phyloP scores from a whole-genome alignment of 179 eudicot species.

The Pouteria campechiana region DNA sequence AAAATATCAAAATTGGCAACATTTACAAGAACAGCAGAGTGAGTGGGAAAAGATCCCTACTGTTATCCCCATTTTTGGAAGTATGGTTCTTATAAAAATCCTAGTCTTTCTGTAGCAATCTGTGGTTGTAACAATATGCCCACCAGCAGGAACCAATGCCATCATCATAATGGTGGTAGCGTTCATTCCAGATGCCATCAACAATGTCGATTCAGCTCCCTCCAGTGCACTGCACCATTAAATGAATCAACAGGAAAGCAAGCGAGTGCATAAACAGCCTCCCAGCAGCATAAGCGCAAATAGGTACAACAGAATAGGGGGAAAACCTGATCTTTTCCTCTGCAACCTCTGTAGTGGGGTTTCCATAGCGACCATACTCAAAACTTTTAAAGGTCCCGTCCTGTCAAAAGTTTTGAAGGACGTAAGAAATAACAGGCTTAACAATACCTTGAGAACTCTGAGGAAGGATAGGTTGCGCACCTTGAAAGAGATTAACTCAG shows the following conservation, averaged over 20 bases:
- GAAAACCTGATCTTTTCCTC: constrained; percentile 84
- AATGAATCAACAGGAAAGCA: constrained; percentile 3
- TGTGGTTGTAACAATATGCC: constrained; percentile 87
- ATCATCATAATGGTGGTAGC: constrained; percentile 81
- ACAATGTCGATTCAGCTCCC: constrained; percentile 90
- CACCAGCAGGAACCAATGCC: constrained; percentile 96
- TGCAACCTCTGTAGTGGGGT: constrained; percentile 54
- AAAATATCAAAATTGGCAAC: neutral
- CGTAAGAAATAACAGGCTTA: too few relatives aligned
- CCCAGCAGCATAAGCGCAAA: neutral
- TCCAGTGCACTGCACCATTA: constrained; percentile 72
- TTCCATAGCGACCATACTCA: constrained; percentile 96
- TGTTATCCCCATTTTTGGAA: constrained; percentile 87
- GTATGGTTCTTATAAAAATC: constrained; percentile 72
- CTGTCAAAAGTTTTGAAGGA: constrained; percentile 21
- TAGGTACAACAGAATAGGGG: neutral
- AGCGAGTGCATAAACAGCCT: neutral
- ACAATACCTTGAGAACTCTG: too few relatives aligned
- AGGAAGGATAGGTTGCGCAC: constrained; percentile 32
- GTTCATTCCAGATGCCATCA: constrained; percentile 95
- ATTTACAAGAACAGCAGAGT: neutral
- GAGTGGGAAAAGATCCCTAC: constrained; percentile 18
- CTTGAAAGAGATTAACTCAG: constrained; percentile 89
- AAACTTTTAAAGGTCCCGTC: constrained; percentile 74
- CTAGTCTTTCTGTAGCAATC: constrained; percentile 92